Conservation (phyloP, 495 filamentous ascomycete genomes). For the Achaetomiella virescens region DNA sequence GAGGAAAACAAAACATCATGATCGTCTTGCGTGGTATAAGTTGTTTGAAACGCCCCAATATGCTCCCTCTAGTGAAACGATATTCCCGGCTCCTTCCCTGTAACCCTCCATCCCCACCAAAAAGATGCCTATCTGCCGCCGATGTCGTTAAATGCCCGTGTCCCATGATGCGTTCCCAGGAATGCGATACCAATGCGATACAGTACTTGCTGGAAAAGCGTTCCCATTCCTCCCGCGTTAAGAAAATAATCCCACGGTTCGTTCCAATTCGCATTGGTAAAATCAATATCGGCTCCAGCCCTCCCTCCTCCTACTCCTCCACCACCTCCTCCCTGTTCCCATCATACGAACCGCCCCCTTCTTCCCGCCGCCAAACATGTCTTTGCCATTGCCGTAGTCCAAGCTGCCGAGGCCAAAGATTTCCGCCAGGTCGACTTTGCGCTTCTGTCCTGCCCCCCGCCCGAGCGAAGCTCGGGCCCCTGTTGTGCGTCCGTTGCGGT, state of each 20-base stretch:
- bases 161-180: constrained; percentile 13
- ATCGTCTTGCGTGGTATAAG: constrained; percentile 15
- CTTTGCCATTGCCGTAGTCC: constrained; percentile 51
- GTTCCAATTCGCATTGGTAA: too few species aligned
- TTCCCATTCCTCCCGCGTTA: constrained; percentile 5
- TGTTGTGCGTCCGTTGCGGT: constrained; percentile 26
- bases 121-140: not conserved
- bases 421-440: constrained; percentile 68
- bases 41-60: constrained; percentile 14
- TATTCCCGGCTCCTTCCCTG: not conserved
- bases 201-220: constrained; percentile 2
- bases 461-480: constrained; percentile 45
- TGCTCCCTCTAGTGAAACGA: constrained; percentile 13
- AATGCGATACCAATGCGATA: constrained; percentile 9
- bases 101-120: not conserved
- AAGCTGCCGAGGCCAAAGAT: constrained; percentile 74
- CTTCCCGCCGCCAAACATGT: constrained; percentile 56
- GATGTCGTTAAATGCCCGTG: constrained; percentile 1
- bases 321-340: too few species aligned
- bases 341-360: constrained; percentile 68
- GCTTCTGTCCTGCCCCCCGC: constrained; percentile 66
- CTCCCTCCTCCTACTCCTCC: too few species aligned
- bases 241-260: too few species aligned
- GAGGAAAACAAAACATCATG: constrained; percentile 6
- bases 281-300: too few species aligned